phyloP scores from a whole-genome alignment of 2,329 filamentous ascomycete genomes.

The Coleophoma crateriformis region DNA sequence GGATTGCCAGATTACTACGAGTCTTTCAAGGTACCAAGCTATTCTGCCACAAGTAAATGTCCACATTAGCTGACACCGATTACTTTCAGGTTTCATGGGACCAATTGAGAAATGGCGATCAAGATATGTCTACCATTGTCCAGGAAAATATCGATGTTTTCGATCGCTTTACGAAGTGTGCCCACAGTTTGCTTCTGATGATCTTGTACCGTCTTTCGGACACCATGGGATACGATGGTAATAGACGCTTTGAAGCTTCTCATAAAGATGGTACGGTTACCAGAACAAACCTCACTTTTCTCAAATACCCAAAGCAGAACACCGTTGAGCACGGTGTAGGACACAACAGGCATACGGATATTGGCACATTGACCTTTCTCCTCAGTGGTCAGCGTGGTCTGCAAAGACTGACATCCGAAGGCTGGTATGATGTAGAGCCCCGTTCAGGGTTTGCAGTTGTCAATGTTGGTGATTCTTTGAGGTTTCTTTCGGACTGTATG shows the following conservation, averaged over 20 bases:
- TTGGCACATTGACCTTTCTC: slow-evolving; percentile 1
- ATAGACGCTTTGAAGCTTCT: slow-evolving; percentile 1
- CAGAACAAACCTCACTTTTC: slow-evolving; percentile 2
- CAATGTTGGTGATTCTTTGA: slow-evolving; percentile 1
- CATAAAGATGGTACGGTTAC: neutral
- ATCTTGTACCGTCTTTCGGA: slow-evolving; percentile 2
- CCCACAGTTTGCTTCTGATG: neutral
- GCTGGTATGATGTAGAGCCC: neutral
- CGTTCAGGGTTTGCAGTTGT: slow-evolving; percentile 1
- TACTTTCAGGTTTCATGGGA: neutral
- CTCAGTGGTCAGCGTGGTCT: neutral
- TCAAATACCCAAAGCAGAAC: slow-evolving; percentile 4
- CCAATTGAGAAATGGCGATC: neutral
- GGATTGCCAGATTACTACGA: slow-evolving; percentile 2
- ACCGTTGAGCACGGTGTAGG: neutral
- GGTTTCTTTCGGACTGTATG: slow-evolving; percentile 1
- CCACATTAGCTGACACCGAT: neutral
- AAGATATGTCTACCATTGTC: neutral
- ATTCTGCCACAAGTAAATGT: neutral
- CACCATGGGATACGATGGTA: neutral
- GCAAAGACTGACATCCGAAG: neutral
- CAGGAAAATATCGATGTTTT: neutral
- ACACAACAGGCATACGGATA: neutral
- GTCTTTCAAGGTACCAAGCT: slow-evolving; percentile 3
- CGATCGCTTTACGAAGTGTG: slow-evolving; percentile 1